Percentiles rank a stretch among this genome's conserved stretches.
Evolutionary conservation across 305 asterid genomes (phyloP).

Genomic region (Lippia alba): DNA sequence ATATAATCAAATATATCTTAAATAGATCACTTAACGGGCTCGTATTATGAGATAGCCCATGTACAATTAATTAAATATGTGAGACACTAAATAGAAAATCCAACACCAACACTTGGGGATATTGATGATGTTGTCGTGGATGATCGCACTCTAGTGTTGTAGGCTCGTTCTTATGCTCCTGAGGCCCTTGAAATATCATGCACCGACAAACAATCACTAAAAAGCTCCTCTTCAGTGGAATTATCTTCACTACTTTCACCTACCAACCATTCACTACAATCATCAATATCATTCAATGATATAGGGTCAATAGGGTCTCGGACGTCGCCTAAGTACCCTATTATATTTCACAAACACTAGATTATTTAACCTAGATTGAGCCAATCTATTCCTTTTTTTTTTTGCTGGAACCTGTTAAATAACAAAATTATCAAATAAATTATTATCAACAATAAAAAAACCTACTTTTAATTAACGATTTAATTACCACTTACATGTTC

Average conservation of each 20-base stretch:
- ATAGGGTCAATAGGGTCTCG: not conserved
- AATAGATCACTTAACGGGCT: too few species aligned
- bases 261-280: too few species aligned
- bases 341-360: not conserved
- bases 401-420: not conserved
- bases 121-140: not conserved
- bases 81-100: too few species aligned
- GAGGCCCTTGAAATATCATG: not conserved
- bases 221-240: too few species aligned
- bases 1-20: too few species aligned
- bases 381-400: not conserved
- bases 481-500: not conserved
- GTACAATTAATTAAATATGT: too few species aligned
- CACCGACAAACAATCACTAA: not conserved
- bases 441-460: too few species aligned
- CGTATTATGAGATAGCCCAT: too few species aligned
- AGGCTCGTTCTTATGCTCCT: not conserved
- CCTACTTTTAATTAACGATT: too few species aligned
- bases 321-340: not conserved
- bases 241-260: too few species aligned
- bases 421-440: too few species aligned
- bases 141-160: not conserved
- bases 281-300: too few species aligned
- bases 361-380: not conserved
- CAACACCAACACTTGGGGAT: not conserved